phyloP scores from a whole-genome alignment of 2,329 filamentous ascomycete genomes.

The Epichloe aotearoae region DNA sequence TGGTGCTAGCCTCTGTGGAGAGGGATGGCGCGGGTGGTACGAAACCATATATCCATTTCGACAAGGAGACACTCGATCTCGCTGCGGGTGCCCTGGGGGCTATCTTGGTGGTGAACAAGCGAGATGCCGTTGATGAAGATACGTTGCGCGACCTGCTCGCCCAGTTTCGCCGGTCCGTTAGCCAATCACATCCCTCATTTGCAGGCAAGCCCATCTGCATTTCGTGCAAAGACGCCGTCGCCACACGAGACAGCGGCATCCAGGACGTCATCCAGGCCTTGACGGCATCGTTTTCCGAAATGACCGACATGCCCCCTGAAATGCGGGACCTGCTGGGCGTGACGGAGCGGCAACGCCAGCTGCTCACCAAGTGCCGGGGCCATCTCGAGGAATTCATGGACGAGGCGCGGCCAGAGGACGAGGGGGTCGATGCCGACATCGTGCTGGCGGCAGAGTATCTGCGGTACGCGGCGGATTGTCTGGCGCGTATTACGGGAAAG shows the following conservation, averaged over 20 bases:
- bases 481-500: slow-evolving; percentile 79
- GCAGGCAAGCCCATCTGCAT: slow-evolving; percentile 33
- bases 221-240: slow-evolving; percentile 53
- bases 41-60: slow-evolving; percentile 32
- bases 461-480: slow-evolving; percentile 61
- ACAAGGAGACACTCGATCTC: slow-evolving; percentile 41
- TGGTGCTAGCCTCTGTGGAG: slow-evolving; percentile 70
- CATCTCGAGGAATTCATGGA: slow-evolving; percentile 63
- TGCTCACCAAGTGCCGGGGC: slow-evolving; percentile 58
- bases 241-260: slow-evolving; percentile 45
- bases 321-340: slow-evolving; percentile 80
- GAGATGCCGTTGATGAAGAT: slow-evolving; percentile 30
- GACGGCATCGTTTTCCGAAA: slow-evolving; percentile 50
- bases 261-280: slow-evolving; percentile 55
- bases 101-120: slow-evolving; percentile 51
- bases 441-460: slow-evolving; percentile 85
- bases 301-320: slow-evolving; percentile 60
- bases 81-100: slow-evolving; percentile 34
- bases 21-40: slow-evolving; percentile 15
- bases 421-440: slow-evolving; percentile 53
- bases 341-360: slow-evolving; percentile 74
- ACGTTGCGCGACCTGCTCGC: slow-evolving; percentile 25
- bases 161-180: slow-evolving; percentile 21
- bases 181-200: slow-evolving; percentile 12
- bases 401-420: slow-evolving; percentile 32